A percentile compares a stretch with the other conserved stretches of the same genome.
phyloP scores from a whole-genome alignment of 148 eudicot species.

The Fagopyrum homotropicum region DNA sequence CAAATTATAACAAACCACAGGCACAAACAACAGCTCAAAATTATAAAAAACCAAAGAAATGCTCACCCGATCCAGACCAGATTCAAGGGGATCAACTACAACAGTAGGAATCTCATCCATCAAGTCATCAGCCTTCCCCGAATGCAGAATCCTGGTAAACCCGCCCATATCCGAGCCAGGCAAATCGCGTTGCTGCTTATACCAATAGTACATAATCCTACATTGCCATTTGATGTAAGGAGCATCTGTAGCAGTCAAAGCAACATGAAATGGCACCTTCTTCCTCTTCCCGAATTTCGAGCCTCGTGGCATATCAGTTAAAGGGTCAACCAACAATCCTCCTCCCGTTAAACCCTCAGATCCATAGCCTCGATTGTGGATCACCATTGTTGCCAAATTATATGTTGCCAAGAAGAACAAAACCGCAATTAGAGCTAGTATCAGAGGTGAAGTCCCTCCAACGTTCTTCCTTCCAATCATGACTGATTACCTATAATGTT shows the following conservation, averaged over 20 bases:
- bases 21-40: not conserved
- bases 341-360: conserved; percentile 21
- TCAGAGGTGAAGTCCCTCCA: conserved; percentile 47
- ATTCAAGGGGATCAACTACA: conserved; percentile 86
- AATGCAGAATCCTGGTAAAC: conserved; percentile 89
- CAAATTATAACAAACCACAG: not conserved
- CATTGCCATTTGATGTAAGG: conserved; percentile 98
- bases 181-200: conserved; percentile 63
- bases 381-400: conserved; percentile 53
- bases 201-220: conserved; percentile 98
- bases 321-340: conserved; percentile 45
- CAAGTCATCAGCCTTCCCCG: conserved; percentile 71
- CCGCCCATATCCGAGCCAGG: conserved; percentile 93
- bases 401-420: conserved; percentile 78
- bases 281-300: conserved; percentile 23
- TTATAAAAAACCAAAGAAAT: not conserved
- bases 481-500: not conserved
- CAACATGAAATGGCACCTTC: conserved; percentile 64
- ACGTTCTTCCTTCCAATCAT: conserved; percentile 64
- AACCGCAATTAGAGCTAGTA: conserved; percentile 50
- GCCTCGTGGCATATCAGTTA: conserved; percentile 45
- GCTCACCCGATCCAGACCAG: conserved; percentile 87
- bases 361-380: conserved; percentile 38
- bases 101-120: conserved; percentile 93
- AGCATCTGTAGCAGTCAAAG: conserved; percentile 92